Evolutionary conservation across 257 asterid species (phyloP).

Genomic region (Nicotiana noctiflora): DNA sequence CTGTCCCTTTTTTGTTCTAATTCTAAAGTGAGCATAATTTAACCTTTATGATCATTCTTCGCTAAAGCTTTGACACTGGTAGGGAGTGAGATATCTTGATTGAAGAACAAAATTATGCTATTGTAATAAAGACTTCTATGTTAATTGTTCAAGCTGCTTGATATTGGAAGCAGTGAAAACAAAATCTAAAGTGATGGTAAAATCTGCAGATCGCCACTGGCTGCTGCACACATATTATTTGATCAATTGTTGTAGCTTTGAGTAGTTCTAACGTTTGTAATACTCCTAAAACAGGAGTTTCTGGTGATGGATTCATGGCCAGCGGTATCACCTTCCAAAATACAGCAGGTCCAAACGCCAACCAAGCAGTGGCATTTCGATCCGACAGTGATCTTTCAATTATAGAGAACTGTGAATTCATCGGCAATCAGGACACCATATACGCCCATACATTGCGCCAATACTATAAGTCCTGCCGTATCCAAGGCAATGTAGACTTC

Average conservation of each 20-base stretch:
- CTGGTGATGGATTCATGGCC: conserved; percentile 28
- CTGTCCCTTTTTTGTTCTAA: too few species aligned
- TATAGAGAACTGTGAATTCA: conserved; percentile 17
- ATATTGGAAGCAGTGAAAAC: too few species aligned
- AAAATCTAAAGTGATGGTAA: too few species aligned
- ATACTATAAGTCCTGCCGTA: conserved; percentile 22
- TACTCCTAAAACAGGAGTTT: conserved; percentile 9
- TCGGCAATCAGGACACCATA: conserved; percentile 23
- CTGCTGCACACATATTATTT: background rate
- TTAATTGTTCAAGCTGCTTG: too few species aligned
- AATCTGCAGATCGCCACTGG: too few species aligned
- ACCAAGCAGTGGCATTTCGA: conserved; percentile 24
- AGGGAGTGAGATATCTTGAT: too few species aligned
- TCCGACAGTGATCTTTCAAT: conserved; percentile 23
- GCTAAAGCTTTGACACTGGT: too few species aligned
- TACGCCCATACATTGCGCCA: conserved; percentile 22
- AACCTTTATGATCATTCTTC: too few species aligned
- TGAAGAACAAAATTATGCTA: too few species aligned
- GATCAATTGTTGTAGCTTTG: background rate
- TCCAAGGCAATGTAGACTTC: conserved; percentile 26
- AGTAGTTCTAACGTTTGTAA: background rate
- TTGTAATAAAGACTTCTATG: too few species aligned
- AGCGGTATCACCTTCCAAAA: conserved; percentile 16
- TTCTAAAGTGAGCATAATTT: too few species aligned
- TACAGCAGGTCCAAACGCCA: conserved; percentile 18